Base-by-base conservation (phyloP, 306 rosid genomes). In the Cicer yamashitae region DNA sequence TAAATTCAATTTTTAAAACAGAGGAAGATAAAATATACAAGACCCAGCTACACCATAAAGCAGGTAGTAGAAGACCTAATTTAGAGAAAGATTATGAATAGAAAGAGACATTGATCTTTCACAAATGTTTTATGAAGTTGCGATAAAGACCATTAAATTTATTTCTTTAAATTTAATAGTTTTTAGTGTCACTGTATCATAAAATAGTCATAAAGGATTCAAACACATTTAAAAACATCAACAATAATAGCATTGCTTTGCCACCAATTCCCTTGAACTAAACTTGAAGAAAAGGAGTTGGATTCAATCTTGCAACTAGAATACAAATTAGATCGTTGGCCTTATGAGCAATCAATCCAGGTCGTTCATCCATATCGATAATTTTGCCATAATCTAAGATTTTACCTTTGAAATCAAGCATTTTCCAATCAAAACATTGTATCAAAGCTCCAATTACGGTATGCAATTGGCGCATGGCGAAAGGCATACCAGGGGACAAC, bases 341-440 rank as follows among this genome's bases (percentile, higher is more conserved):
- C 34, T 85, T 73, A 2, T 89, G 89, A 66, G 77, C 84, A 34
- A 86, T 83, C 25, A 85, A 63, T 25, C 91, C 88, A 7, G 88
- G 83, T 7, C 83, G 59, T 59, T 88, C 89, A 75, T 68, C 77
- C 85, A 85, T 88, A 2, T 65, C 44, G 1, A 85, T 68, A 6
- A 3, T 40, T 6, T 1, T 65, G 0, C 74, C 80, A 8, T 12
- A 40, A 1, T 17, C 67, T 0, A 77, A 20, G 7, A 48, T 30
- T 40, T 37, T 37, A 0, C 75, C 82, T 1, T 60, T 1, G 0
- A 57, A 15, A 12, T 57, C 86, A 1, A 18, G n/a, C n/a, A 80
- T 73, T 68, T 79, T 82, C 84, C 82, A 86, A 20, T 83, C 81
- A 20, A 90, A 88, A 38, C 92, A 90, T 0, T 88, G 89, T 6